Evolutionary conservation across 2,329 filamentous ascomycete species (phyloP).

Genomic region (Boeremia lycopersici): DNA sequence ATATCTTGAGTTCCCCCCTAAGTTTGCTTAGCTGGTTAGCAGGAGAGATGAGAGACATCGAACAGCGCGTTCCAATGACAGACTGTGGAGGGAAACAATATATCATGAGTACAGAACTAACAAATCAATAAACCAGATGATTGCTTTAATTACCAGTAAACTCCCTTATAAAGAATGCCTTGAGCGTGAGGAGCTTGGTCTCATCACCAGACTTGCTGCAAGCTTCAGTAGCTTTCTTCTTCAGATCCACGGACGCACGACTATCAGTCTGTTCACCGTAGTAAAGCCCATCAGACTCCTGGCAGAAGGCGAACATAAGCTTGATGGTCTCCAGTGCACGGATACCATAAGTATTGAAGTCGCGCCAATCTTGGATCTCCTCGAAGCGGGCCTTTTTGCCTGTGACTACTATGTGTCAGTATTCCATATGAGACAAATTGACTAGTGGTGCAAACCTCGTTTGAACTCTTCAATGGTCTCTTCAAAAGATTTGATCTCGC

Average conservation of each 20-base stretch:
- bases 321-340: conserved; percentile 28
- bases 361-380: conserved; percentile 20
- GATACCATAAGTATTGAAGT: conserved; percentile 26
- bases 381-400: conserved; percentile 28
- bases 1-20: too few species aligned
- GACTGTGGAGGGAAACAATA: too few species aligned
- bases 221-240: conserved; percentile 25
- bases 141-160: not conserved
- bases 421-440: too few species aligned
- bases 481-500: conserved; percentile 41
- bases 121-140: not conserved
- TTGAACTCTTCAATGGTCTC: conserved; percentile 43
- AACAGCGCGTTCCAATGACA: too few species aligned
- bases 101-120: too few species aligned
- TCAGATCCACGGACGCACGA: conserved; percentile 22
- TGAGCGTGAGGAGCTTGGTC: conserved; percentile 5
- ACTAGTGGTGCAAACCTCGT: conserved; percentile 30
- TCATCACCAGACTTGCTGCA: conserved; percentile 16
- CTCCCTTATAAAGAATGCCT: conserved; percentile 14
- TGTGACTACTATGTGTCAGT: conserved; percentile 14
- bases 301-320: conserved; percentile 29
- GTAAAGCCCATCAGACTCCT: conserved; percentile 26
- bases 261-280: conserved; percentile 26
- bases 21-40: too few species aligned
- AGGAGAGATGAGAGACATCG: too few species aligned